Evolutionary conservation across 352 stramenopile species (phyloP).

Genomic region (Phytophthora parvispora): DNA sequence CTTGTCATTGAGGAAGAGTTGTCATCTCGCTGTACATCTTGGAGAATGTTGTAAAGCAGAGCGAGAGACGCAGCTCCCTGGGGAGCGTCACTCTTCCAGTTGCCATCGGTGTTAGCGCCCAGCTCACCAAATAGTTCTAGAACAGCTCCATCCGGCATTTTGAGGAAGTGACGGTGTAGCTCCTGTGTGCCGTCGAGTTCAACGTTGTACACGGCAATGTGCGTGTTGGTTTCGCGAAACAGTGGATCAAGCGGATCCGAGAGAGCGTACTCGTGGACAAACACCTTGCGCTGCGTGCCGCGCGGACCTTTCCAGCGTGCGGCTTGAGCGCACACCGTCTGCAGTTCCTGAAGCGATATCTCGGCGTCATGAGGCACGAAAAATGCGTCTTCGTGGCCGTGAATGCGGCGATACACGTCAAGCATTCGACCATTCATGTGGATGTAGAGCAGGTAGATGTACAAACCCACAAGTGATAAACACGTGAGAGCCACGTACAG

Average conservation of each 20-base stretch:
- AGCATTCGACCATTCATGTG: constrained; percentile 94
- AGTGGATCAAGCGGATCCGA: constrained; percentile 71
- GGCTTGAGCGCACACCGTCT: constrained; percentile 68
- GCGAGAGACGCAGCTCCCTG: constrained; percentile 45
- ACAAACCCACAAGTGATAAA: constrained; percentile 63
- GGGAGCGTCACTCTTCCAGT: constrained; percentile 49
- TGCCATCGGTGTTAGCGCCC: constrained; percentile 39
- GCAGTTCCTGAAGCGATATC: constrained; percentile 78
- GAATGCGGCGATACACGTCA: constrained; percentile 86
- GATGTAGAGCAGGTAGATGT: constrained; percentile 86
- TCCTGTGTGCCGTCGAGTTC: constrained; percentile 61
- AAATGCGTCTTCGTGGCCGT: constrained; percentile 75
- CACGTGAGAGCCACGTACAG: constrained; percentile 76
- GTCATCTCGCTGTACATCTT: constrained; percentile 47
- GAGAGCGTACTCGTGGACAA: constrained; percentile 86
- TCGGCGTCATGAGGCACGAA: constrained; percentile 93
- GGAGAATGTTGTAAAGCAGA: constrained; percentile 65
- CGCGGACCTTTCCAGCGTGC: constrained; percentile 68
- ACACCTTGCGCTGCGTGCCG: constrained; percentile 77
- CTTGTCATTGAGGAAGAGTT: constrained; percentile 9
- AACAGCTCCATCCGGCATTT: constrained; percentile 83
- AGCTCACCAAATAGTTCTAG: constrained; percentile 89
- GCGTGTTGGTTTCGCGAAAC: constrained; percentile 76
- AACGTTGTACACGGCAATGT: constrained; percentile 88
- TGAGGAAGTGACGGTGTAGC: constrained; percentile 91